Conservation (phyloP, 2,329 filamentous ascomycete species). For the Beauveria australis region DNA sequence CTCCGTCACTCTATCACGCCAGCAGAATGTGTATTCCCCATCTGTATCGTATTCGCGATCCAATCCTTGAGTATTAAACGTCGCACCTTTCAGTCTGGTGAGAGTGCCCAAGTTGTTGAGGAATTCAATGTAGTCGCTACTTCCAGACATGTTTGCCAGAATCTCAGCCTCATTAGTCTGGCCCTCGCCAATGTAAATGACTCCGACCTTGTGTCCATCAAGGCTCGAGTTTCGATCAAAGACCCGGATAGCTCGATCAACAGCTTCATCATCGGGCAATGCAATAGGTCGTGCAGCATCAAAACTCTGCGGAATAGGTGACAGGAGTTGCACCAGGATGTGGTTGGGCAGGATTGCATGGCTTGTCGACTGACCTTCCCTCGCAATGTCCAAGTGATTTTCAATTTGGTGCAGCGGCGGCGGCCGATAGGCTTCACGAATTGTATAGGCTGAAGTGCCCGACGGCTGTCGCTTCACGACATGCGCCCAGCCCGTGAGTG, state of each 20-base stretch:
- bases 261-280: conserved; percentile 61
- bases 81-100: conserved; percentile 70
- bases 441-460: conserved; percentile 51
- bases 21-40: conserved; percentile 83
- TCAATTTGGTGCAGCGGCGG: conserved; percentile 49
- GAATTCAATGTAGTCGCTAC: conserved; percentile 80
- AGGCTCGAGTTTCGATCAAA: conserved; percentile 87
- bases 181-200: conserved; percentile 84
- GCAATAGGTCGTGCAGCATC: conserved; percentile 63
- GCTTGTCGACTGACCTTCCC: conserved; percentile 44
- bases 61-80: conserved; percentile 87
- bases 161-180: conserved; percentile 80
- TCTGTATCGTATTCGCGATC: conserved; percentile 71
- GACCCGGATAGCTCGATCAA: conserved; percentile 63
- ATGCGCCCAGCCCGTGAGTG: conserved; percentile 57
- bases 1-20: conserved; percentile 90
- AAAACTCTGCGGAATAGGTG: conserved; percentile 49
- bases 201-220: conserved; percentile 90
- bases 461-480: conserved; percentile 65
- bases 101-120: conserved; percentile 74
- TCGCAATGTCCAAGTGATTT: conserved; percentile 37
- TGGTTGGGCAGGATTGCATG: conserved; percentile 65
- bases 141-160: conserved; percentile 77
- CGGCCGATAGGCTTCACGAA: conserved; percentile 51
- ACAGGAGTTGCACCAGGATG: conserved; percentile 60